These are phyloP conservation scores for Pseudogymnoascus sp. DNA, from an alignment of 2,329 filamentous ascomycete genomes.

Conservation along the genomic window DNA sequence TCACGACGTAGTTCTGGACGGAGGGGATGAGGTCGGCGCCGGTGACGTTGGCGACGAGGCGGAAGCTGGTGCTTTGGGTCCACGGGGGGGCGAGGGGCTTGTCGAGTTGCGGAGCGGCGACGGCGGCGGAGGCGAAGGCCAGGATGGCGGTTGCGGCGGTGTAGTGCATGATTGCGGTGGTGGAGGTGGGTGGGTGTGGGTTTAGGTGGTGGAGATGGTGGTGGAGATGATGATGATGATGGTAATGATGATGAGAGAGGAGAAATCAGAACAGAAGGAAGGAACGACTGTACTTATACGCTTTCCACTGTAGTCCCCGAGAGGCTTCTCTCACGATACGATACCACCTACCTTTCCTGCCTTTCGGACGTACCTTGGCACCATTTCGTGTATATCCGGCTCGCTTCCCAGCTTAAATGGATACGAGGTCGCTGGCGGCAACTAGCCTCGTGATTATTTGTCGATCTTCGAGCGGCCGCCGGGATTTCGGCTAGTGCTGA, in stretches of 20 bases:
- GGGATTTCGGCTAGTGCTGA: background rate
- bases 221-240: background rate
- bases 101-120: slow-evolving; percentile 1
- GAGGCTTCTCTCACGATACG: background rate
- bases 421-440: background rate
- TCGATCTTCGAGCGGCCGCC: background rate
- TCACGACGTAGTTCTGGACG: slow-evolving; percentile 34
- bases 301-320: background rate
- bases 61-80: slow-evolving; percentile 25
- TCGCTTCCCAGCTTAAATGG: background rate
- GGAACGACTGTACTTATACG: background rate
- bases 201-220: background rate
- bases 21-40: slow-evolving; percentile 33
- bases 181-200: background rate
- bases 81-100: slow-evolving; percentile 15
- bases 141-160: slow-evolving; percentile 10
- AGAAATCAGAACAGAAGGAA: background rate
- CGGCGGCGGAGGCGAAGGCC: slow-evolving; percentile 14
- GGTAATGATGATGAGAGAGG: background rate
- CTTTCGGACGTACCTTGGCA: background rate
- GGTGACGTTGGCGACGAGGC: slow-evolving; percentile 38
- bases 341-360: background rate
- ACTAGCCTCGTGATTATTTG: background rate
- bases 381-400: background rate
- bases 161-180: background rate